Evolutionary conservation across 1,139 yeast genomes (phyloP).

Genomic region (Saccharomyces hybrid): DNA sequence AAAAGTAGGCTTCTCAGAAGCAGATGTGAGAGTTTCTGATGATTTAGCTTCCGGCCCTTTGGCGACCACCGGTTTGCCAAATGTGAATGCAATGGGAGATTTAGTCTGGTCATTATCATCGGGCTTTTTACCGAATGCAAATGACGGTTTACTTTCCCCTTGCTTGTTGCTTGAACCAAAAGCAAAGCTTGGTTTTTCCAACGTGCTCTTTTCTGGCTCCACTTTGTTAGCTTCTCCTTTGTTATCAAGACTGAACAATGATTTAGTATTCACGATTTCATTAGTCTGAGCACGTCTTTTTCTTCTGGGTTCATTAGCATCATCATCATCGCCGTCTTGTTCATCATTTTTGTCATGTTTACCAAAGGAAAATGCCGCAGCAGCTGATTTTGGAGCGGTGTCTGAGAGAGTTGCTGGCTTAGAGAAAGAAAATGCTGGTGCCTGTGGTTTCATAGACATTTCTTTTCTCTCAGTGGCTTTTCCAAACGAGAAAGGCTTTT

Average conservation of each 20-base stretch:
- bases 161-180: neutral
- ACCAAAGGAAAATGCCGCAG: slow-evolving; percentile 3
- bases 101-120: neutral
- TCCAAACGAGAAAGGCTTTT: neutral
- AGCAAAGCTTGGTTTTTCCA: neutral
- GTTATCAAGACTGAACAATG: slow-evolving; percentile 1
- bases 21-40: neutral
- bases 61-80: neutral
- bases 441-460: neutral
- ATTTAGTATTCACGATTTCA: neutral
- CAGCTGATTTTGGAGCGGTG: neutral
- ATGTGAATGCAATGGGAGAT: neutral
- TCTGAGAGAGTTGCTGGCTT: neutral
- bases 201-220: neutral
- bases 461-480: neutral
- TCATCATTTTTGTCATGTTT: neutral
- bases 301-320: slow-evolving; percentile 7
- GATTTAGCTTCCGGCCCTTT: neutral
- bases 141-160: neutral
- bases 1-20: slow-evolving; percentile 6
- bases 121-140: neutral
- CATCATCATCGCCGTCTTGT: neutral
- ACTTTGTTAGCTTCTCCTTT: neutral
- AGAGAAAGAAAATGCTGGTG: neutral
- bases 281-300: slow-evolving; percentile 9